These are phyloP conservation scores for Leccinum imitatum DNA, from an alignment of 768 basidiomycete species.

Conservation along the genomic window DNA sequence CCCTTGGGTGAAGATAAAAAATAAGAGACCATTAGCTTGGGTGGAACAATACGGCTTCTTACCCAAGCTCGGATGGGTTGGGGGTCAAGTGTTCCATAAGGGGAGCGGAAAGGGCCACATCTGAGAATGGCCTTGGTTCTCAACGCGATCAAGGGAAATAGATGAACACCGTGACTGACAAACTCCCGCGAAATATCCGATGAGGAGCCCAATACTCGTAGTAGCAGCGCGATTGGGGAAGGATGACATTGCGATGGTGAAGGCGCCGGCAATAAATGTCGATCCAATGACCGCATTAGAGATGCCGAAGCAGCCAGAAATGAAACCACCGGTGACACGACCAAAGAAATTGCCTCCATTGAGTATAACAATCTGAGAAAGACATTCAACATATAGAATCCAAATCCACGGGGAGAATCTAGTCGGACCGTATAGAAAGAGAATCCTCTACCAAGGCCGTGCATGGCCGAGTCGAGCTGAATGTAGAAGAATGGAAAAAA, in stretches of 20 bases:
- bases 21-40: background rate
- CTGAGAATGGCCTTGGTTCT: slow-evolving; percentile 17
- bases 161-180: slow-evolving; percentile 27
- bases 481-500: slow-evolving; percentile 46
- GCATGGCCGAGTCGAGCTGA: slow-evolving; percentile 52
- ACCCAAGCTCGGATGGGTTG: slow-evolving; percentile 50
- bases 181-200: slow-evolving; percentile 51
- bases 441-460: slow-evolving; percentile 43
- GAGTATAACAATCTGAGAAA: slow-evolving; percentile 37
- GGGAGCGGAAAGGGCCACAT: slow-evolving; percentile 42
- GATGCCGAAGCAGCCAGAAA: slow-evolving; percentile 42
- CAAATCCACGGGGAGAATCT: background rate
- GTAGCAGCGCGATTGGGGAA: slow-evolving; percentile 39
- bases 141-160: background rate
- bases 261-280: slow-evolving; percentile 33
- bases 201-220: slow-evolving; percentile 40
- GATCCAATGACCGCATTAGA: slow-evolving; percentile 42
- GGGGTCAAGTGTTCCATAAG: slow-evolving; percentile 43
- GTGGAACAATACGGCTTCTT: slow-evolving; percentile 2
- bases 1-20: slow-evolving; percentile 14
- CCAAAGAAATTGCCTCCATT: slow-evolving; percentile 38
- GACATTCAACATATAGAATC: background rate
- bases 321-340: slow-evolving; percentile 35
- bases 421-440: slow-evolving; percentile 54
- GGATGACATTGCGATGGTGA: slow-evolving; percentile 45